phyloP scores from a whole-genome alignment of 768 basidiomycete genomes.

The Mycena galericulata region DNA sequence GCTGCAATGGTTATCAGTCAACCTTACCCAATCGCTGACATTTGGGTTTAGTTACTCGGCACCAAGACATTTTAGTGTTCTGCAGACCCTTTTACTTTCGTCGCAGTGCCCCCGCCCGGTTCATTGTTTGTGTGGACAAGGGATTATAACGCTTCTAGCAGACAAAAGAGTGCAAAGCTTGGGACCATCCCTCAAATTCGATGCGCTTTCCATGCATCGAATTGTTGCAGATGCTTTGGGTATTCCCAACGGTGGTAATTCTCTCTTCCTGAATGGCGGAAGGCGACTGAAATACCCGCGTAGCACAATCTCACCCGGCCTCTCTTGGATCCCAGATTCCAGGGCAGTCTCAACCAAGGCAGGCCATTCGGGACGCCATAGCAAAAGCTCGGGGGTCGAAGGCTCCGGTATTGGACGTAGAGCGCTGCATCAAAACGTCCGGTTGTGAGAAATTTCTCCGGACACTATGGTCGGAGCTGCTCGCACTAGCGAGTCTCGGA shows the following conservation, averaged over 20 bases:
- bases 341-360: conserved; percentile 67
- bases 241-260: conserved; percentile 51
- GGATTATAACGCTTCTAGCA: conserved; percentile 59
- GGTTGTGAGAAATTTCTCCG: conserved; percentile 73
- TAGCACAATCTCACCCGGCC: conserved; percentile 22
- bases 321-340: conserved; percentile 42
- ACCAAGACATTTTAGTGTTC: conserved; percentile 67
- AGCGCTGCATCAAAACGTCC: conserved; percentile 69
- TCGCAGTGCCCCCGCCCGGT: conserved; percentile 74
- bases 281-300: conserved; percentile 6
- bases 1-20: conserved; percentile 10
- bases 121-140: conserved; percentile 70
- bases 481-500: conserved; percentile 63
- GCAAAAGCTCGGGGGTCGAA: conserved; percentile 70
- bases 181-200: conserved; percentile 9
- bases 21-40: not conserved
- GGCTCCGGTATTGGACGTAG: conserved; percentile 73
- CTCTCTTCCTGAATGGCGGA: conserved; percentile 23
- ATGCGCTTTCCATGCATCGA: conserved; percentile 20
- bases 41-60: conserved; percentile 55
- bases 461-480: conserved; percentile 77
- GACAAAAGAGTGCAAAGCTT: conserved; percentile 48
- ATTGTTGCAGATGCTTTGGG: conserved; percentile 49
- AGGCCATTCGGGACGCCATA: conserved; percentile 69
- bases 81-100: conserved; percentile 75